Base-by-base conservation (phyloP, 306 rosid genomes). In the Styphnolobium japonicum region DNA sequence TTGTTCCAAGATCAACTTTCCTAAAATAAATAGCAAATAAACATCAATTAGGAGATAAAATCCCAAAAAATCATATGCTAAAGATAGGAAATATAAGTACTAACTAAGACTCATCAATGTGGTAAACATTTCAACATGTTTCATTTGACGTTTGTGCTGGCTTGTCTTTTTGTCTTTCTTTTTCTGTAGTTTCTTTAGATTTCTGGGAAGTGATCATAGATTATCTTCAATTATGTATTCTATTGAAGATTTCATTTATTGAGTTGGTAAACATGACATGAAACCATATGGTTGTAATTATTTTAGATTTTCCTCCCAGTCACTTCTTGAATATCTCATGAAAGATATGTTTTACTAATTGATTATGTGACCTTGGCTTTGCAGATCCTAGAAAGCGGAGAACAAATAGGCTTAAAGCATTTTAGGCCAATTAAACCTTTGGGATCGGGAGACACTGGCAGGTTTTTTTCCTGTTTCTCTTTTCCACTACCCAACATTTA, bases 391-490 rank as follows among this genome's bases (percentile, higher is more conserved):
- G 90, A 87, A 4, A 80, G 89, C 31, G 98, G 97, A 71, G 98
- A 92, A 34, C 84, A 79, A 80, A 91, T 95, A 39, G 96, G 92
- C 57, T 82, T 95, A 81, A 87, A 91, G 84, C 98, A 95, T 83
- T 95, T 95, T 86, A 91, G 36, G 82, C 98, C 98, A 70, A 71
- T 95, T 29, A 95, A 86, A 71, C 97, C 98, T 43, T 84, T 95
- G 89, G 98, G 98, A 55, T 87, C 90, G 3, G 98, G 98, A 33
- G 98, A 95, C 85, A 95, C 98, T 67, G 98, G 98, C 88, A 91
- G 95, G 98, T 94, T 9, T 23, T 78, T 57, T 61, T 39, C 48
- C 19, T 57, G 40, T 73, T 75, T 67, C 67, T 39, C 45, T 43
- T 60, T 45, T 58, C 49, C 4, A 62, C 64, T 40, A 61, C 64